These are phyloP conservation scores for Diaporthe destruens DNA, from an alignment of 2,329 filamentous ascomycete species.

Conservation along the genomic window DNA sequence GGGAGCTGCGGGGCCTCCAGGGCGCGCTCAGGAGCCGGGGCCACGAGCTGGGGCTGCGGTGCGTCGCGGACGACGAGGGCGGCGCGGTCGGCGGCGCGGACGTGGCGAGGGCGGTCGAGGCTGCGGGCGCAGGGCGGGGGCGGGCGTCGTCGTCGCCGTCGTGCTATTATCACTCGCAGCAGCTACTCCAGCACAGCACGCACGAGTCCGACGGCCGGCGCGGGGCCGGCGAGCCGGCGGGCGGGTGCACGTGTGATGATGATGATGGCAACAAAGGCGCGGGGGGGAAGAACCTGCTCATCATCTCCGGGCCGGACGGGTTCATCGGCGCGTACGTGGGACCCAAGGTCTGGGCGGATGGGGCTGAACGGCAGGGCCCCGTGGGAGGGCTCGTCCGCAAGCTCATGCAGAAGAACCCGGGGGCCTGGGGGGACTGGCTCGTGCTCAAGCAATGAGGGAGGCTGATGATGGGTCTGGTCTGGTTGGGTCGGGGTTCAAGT, in stretches of 20 bases:
- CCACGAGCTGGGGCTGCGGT: constrained; percentile 71
- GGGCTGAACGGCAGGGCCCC: constrained; percentile 80
- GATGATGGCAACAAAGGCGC: constrained; percentile 41
- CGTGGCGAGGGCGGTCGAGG: constrained; percentile 55
- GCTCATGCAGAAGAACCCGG: constrained; percentile 63
- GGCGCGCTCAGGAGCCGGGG: constrained; percentile 61
- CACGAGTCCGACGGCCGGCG: constrained; percentile 45
- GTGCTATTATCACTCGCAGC: constrained; percentile 49
- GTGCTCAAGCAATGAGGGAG: constrained; percentile 63
- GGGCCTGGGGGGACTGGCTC: constrained; percentile 59
- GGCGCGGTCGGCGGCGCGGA: constrained; percentile 70
- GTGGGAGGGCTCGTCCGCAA: constrained; percentile 76
- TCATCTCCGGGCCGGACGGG: constrained; percentile 91
- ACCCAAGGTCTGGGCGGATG: constrained; percentile 79
- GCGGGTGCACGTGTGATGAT: constrained; percentile 10
- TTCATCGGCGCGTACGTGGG: constrained; percentile 88
- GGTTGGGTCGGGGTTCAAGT: background rate
- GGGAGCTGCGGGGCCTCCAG: constrained; percentile 70
- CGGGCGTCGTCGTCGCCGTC: constrained; percentile 42
- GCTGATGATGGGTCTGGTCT: background rate
- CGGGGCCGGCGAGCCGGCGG: background rate
- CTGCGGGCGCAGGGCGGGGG: constrained; percentile 46
- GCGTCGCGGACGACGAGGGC: constrained; percentile 86
- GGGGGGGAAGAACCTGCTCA: constrained; percentile 73
- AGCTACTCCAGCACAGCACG: constrained; percentile 44